Percentiles rank a stretch among this genome's conserved stretches.
Conservation (phyloP, 768 basidiomycete genomes). For the Coprinopsis marcescibilis region DNA sequence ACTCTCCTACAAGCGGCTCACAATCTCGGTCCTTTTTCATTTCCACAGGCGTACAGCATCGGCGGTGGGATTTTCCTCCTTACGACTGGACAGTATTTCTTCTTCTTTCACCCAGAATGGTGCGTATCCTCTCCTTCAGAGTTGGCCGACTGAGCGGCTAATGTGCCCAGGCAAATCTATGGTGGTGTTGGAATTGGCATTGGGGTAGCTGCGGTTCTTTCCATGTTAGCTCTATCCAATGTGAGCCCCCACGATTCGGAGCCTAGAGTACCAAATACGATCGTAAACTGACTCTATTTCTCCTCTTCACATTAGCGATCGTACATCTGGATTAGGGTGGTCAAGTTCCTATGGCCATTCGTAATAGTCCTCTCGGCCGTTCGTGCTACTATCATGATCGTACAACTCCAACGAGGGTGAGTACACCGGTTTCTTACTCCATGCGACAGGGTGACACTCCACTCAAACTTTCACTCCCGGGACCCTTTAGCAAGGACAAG, state of each 20-base stretch:
- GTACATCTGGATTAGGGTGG: slow-evolving; percentile 59
- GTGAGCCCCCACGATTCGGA: slow-evolving; percentile 31
- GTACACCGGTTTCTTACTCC: slow-evolving; percentile 24
- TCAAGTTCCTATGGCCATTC: slow-evolving; percentile 67
- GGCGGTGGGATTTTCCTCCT: slow-evolving; percentile 62
- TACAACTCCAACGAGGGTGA: slow-evolving; percentile 65
- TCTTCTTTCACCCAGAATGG: slow-evolving; percentile 66
- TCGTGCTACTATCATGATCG: slow-evolving; percentile 68
- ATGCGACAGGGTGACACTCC: slow-evolving; percentile 9
- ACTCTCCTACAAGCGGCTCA: slow-evolving; percentile 10
- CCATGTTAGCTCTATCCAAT: slow-evolving; percentile 56
- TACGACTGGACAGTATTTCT: slow-evolving; percentile 54
- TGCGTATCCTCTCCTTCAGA: slow-evolving; percentile 18
- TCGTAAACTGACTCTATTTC: slow-evolving; percentile 12
- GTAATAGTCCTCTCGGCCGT: slow-evolving; percentile 58
- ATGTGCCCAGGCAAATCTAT: slow-evolving; percentile 52
- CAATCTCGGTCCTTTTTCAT: slow-evolving; percentile 8
- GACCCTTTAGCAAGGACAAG: slow-evolving; percentile 48
- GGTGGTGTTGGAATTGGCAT: slow-evolving; percentile 59
- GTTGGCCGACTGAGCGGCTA: background rate
- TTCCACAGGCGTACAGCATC: slow-evolving; percentile 55
- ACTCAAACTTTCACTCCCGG: slow-evolving; percentile 16
- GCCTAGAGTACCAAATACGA: slow-evolving; percentile 9
- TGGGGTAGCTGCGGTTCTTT: slow-evolving; percentile 44
- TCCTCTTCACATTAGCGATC: slow-evolving; percentile 45